phyloP scores from a whole-genome alignment of 75 land plant species.

The Pseudotsuga menziesii region DNA sequence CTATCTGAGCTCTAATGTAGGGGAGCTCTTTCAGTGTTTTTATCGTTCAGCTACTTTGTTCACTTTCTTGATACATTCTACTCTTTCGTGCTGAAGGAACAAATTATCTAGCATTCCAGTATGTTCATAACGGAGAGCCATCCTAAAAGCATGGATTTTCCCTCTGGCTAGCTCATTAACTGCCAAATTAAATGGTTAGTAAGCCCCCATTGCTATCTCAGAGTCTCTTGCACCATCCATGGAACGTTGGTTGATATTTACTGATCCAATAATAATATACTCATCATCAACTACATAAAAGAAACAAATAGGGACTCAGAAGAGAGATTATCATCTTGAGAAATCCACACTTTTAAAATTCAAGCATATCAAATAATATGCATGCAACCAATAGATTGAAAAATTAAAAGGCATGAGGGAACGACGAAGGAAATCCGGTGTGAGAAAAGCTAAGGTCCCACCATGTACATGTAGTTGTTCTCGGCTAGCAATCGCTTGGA shows the following conservation, averaged over 20 bases:
- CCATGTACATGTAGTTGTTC: too few species aligned
- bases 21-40: too few species aligned
- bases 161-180: conserved; percentile 50
- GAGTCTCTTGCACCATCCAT: conserved; percentile 93
- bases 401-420: background rate
- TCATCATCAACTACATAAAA: conserved; percentile 85
- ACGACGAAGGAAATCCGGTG: too few species aligned
- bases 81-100: conserved; percentile 55
- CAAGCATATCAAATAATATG: background rate
- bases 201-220: conserved; percentile 95
- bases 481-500: too few species aligned
- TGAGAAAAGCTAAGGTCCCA: too few species aligned
- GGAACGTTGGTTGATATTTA: conserved; percentile 95
- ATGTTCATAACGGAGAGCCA: conserved; percentile 92
- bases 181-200: conserved; percentile 72
- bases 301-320: background rate
- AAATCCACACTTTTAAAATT: background rate
- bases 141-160: conserved; percentile 81
- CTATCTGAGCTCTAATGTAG: too few species aligned
- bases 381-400: background rate
- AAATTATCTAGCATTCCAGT: conserved; percentile 69
- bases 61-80: conserved; percentile 66
- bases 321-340: background rate
- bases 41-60: conserved; percentile 67
- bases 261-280: conserved; percentile 89